A percentile compares a stretch with the other conserved stretches of the same genome.
These are phyloP conservation scores for Dalbergia cochinchinensis DNA, from an alignment of 306 rosid genomes.

Conservation along the genomic window DNA sequence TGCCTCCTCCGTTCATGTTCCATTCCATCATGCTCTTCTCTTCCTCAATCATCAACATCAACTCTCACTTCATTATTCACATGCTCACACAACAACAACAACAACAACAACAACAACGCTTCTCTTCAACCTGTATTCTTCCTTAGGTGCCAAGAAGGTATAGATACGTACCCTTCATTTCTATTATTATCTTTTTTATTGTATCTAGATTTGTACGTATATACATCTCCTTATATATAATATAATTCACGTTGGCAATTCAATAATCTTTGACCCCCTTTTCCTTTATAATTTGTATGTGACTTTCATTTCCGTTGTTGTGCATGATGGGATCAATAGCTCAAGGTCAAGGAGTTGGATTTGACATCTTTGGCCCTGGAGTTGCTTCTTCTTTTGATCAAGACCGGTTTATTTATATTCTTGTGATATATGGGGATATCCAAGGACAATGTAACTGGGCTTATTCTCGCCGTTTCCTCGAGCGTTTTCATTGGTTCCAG, in stretches of 20 bases:
- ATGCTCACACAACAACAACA: neutral
- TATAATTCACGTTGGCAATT: neutral
- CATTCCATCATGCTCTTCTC: neutral
- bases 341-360: slow-evolving; percentile 37
- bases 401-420: neutral
- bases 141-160: slow-evolving; percentile 57
- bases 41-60: slow-evolving; percentile 12
- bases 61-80: neutral
- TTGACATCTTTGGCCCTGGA: slow-evolving; percentile 49
- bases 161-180: neutral
- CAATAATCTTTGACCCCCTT: neutral
- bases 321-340: slow-evolving; percentile 8
- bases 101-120: neutral
- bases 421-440: slow-evolving; percentile 71
- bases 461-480: slow-evolving; percentile 80
- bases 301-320: neutral
- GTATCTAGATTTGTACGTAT: neutral
- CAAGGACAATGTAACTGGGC: slow-evolving; percentile 75
- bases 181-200: neutral
- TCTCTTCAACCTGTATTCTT: slow-evolving; percentile 8
- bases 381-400: neutral
- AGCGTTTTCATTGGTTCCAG: slow-evolving; percentile 92
- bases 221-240: neutral
- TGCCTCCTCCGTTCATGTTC: neutral
- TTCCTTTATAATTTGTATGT: neutral